Percentiles rank a stretch among this genome's conserved stretches.
phyloP scores from a whole-genome alignment of 441 rosid species.

The Erodium moschatum region DNA sequence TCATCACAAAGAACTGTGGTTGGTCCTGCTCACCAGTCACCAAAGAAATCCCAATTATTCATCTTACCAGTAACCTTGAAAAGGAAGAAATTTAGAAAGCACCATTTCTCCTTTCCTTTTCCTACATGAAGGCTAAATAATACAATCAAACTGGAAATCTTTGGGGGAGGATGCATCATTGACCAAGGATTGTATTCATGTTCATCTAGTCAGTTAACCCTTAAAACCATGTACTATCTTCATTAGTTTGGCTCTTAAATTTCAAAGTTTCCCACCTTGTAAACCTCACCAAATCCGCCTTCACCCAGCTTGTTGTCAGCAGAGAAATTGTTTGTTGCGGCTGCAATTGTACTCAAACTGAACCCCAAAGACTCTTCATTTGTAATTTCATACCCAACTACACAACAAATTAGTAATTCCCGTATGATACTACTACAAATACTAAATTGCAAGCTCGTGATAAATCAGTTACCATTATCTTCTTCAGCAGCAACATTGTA shows the following conservation, averaged over 20 bases:
- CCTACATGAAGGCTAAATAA: too few species aligned
- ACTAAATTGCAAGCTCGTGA: not conserved
- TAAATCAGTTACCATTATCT: conserved; percentile 19
- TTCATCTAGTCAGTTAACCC: too few species aligned
- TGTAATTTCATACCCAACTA: conserved; percentile 13
- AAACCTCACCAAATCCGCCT: conserved; percentile 33
- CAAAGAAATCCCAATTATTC: not conserved
- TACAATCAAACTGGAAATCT: too few species aligned
- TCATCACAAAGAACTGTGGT: not conserved
- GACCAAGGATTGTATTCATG: too few species aligned
- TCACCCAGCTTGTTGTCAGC: conserved; percentile 21
- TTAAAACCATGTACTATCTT: too few species aligned
- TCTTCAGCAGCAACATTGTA: conserved; percentile 18
- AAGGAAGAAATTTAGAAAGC: too few species aligned
- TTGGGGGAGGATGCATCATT: too few species aligned
- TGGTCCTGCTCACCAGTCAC: not conserved
- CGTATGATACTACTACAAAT: too few species aligned
- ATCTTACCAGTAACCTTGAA: not conserved
- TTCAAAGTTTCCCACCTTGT: conserved; percentile 18
- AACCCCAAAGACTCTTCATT: conserved; percentile 20
- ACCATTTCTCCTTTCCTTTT: too few species aligned
- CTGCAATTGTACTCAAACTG: conserved; percentile 19
- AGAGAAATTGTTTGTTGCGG: conserved; percentile 28
- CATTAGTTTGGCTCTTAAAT: too few species aligned
- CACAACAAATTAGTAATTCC: not conserved